Conservation (phyloP, 2,329 filamentous ascomycete genomes). For the Trichoderma atroviride region DNA sequence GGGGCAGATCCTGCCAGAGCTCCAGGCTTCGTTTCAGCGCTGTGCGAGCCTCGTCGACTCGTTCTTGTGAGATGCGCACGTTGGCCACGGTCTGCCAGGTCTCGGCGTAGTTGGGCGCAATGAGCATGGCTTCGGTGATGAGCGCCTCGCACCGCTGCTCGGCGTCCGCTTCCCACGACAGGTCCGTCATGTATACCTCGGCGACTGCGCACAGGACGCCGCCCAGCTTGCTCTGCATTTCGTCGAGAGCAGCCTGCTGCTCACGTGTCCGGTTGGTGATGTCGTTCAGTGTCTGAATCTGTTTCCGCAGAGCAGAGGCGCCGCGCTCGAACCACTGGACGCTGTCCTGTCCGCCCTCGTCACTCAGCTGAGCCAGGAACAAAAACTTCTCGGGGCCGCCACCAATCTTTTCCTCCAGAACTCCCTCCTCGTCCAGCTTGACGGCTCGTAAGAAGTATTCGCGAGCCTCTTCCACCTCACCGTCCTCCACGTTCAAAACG, state of each 20-base stretch:
- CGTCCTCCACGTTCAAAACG: conserved; percentile 79
- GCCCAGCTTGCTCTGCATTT: conserved; percentile 78
- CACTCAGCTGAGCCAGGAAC: conserved; percentile 87
- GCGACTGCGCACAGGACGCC: conserved; percentile 92
- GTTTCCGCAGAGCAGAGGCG: conserved; percentile 69
- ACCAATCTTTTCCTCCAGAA: conserved; percentile 68
- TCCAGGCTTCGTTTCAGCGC: conserved; percentile 79
- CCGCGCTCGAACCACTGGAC: conserved; percentile 71
- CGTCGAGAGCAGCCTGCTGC: conserved; percentile 55
- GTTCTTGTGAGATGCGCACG: conserved; percentile 85
- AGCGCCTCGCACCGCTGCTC: conserved; percentile 85
- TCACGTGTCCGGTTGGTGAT: conserved; percentile 42
- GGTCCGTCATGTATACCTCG: conserved; percentile 98
- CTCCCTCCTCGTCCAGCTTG: conserved; percentile 74
- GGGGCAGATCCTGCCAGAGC: conserved; percentile 78
- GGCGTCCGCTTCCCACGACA: conserved; percentile 90
- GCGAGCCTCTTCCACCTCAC: conserved; percentile 76
- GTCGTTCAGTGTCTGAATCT: conserved; percentile 67
- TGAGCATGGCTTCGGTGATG: conserved; percentile 85
- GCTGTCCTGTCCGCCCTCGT: conserved; percentile 67
- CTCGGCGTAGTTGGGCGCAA: conserved; percentile 80
- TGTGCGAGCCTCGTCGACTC: conserved; percentile 75
- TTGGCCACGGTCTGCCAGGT: conserved; percentile 95
- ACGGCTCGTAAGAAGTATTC: conserved; percentile 73
- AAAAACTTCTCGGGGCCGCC: conserved; percentile 93